phyloP scores from a whole-genome alignment of 108 stramenopile genomes.

The Nitzschia sp. region DNA sequence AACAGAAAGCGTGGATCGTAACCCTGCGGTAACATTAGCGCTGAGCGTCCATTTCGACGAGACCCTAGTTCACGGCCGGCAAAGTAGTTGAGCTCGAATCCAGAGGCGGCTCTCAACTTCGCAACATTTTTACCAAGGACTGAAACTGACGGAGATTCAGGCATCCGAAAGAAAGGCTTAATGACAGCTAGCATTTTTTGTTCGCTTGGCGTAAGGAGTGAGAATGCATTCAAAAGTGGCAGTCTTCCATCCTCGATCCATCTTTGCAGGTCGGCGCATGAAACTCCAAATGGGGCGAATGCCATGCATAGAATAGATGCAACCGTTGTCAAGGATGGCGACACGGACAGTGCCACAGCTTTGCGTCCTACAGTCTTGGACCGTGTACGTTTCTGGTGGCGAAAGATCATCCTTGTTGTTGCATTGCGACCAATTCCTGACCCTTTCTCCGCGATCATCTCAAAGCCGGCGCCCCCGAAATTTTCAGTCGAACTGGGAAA shows the following conservation, averaged over 20 bases:
- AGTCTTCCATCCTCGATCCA: conserved; percentile 66
- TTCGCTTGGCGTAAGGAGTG: conserved; percentile 37
- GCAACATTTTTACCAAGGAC: not conserved
- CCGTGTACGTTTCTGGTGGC: conserved; percentile 13
- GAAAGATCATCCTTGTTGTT: conserved; percentile 1
- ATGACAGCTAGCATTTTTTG: conserved; percentile 36
- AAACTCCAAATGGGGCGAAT: conserved; percentile 49
- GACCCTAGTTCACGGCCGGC: not conserved
- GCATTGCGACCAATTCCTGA: too few relatives aligned
- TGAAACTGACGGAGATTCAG: conserved; percentile 6
- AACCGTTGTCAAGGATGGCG: conserved; percentile 52
- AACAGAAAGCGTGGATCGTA: conserved; percentile 27
- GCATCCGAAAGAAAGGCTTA: conserved; percentile 38
- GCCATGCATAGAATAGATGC: conserved; percentile 59
- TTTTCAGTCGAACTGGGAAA: not conserved
- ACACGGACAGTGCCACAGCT: conserved; percentile 50
- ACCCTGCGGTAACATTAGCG: not conserved
- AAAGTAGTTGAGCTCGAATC: conserved; percentile 15
- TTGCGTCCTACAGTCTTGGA: conserved; percentile 34
- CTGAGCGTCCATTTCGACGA: not conserved
- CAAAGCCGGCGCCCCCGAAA: too few relatives aligned
- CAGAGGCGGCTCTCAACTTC: conserved; percentile 25
- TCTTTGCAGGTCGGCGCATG: conserved; percentile 39
- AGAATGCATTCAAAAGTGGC: conserved; percentile 59
- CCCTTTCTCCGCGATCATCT: too few relatives aligned